phyloP scores from a whole-genome alignment of 2,329 filamentous ascomycete species.

The Colletotrichum liriopes region DNA sequence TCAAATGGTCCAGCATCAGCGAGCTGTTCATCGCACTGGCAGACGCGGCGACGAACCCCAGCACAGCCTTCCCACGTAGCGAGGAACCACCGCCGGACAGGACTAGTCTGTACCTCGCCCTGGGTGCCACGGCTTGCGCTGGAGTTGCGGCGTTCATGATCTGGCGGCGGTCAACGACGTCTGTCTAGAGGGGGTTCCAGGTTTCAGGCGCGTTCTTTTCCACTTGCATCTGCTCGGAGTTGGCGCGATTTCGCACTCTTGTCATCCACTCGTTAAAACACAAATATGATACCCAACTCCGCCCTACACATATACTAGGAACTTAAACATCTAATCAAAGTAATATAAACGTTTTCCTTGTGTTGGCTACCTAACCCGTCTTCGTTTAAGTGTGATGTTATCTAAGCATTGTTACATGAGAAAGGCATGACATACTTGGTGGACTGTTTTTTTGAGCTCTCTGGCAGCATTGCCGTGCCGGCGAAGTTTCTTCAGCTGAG shows the following conservation, averaged over 20 bases:
- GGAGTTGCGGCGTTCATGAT: conserved; percentile 76
- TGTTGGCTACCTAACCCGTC: neutral
- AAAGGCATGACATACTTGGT: too few relatives aligned
- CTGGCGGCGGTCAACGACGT: conserved; percentile 72
- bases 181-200: conserved; percentile 48
- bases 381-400: too few relatives aligned
- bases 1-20: conserved; percentile 93
- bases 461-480: neutral
- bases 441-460: neutral
- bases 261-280: conserved; percentile 25
- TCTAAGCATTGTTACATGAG: too few relatives aligned
- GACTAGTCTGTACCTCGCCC: conserved; percentile 87
- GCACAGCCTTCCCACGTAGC: conserved; percentile 88
- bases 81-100: conserved; percentile 90
- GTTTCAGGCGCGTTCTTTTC: neutral
- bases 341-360: conserved; percentile 8
- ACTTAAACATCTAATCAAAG: conserved; percentile 33
- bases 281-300: conserved; percentile 44
- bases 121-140: conserved; percentile 80
- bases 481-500: neutral
- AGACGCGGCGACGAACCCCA: conserved; percentile 92
- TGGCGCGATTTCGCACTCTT: conserved; percentile 28
- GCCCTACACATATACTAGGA: conserved; percentile 28
- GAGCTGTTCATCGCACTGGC: conserved; percentile 94
- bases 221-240: conserved; percentile 36